Evolutionary conservation across 2,329 filamentous ascomycete species (phyloP).

Genomic region (Scortechinia acanthostroma): DNA sequence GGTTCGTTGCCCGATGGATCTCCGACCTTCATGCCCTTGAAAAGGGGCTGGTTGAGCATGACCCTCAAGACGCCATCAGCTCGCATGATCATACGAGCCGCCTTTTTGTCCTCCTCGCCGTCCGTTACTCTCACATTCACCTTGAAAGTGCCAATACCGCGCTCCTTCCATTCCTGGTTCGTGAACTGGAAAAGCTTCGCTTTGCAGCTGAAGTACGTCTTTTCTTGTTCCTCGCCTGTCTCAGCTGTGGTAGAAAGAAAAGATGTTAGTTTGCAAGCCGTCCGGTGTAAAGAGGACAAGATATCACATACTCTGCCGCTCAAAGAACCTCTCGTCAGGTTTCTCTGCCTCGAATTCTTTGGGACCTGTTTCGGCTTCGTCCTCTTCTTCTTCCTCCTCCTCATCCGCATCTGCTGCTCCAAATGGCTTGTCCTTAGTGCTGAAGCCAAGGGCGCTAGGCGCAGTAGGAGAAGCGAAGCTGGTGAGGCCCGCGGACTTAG

Average conservation of each 20-base stretch:
- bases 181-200: constrained; percentile 55
- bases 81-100: constrained; percentile 53
- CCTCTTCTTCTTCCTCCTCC: constrained; percentile 12
- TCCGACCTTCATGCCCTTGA: constrained; percentile 51
- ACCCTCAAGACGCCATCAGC: constrained; percentile 53
- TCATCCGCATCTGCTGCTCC: constrained; percentile 25
- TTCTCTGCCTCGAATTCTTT: constrained; percentile 23
- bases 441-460: constrained; percentile 25
- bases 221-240: constrained; percentile 57
- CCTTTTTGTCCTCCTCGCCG: constrained; percentile 20
- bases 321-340: constrained; percentile 36
- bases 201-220: constrained; percentile 43
- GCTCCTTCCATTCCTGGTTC: constrained; percentile 54
- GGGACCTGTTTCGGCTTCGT: constrained; percentile 12
- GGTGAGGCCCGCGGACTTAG: constrained; percentile 25
- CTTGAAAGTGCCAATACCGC: constrained; percentile 48
- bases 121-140: constrained; percentile 35
- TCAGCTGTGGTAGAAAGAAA: constrained; percentile 41
- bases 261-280: constrained; percentile 7
- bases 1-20: constrained; percentile 29
- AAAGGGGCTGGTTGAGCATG: constrained; percentile 52
- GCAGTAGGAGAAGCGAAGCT: constrained; percentile 41
- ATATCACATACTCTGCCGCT: constrained; percentile 36
- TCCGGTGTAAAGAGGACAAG: neutral
- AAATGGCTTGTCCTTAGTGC: constrained; percentile 31